These are phyloP conservation scores for Globisporangium emineosum DNA, from an alignment of 352 stramenopile genomes.

Conservation along the genomic window DNA sequence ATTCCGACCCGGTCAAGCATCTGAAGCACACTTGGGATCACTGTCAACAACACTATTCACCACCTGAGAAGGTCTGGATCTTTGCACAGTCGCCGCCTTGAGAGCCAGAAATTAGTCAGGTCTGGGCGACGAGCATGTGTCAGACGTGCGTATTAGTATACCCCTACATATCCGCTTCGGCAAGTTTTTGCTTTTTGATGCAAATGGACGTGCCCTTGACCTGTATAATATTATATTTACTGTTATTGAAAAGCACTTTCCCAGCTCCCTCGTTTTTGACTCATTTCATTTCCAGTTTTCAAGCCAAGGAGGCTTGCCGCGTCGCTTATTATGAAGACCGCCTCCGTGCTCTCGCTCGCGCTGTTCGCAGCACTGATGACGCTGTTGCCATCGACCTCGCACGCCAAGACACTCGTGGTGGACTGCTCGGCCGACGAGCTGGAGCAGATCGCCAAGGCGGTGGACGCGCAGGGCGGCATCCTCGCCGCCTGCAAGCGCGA, in stretches of 20 bases:
- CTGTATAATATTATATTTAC: not conserved
- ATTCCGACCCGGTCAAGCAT: no score
- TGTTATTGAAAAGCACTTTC: no score
- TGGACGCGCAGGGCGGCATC: constrained; percentile 14
- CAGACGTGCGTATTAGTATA: no score
- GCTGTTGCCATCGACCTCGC: not conserved
- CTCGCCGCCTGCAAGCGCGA: constrained; percentile 27
- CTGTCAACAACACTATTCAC: no score
- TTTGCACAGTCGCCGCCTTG: no score
- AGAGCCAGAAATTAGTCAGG: no score
- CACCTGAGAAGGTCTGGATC: no score
- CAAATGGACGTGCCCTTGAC: no score
- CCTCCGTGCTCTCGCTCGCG: constrained; percentile 1
- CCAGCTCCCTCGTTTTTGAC: not conserved
- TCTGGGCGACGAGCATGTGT: no score
- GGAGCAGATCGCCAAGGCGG: constrained; percentile 11
- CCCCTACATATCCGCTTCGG: no score
- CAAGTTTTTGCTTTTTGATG: no score
- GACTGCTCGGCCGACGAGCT: constrained; percentile 18
- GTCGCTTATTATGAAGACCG: constrained; percentile 3
- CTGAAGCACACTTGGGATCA: no score
- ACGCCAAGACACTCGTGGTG: not conserved
- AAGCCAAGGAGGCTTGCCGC: not conserved
- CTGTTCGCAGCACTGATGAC: not conserved
- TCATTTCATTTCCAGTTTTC: not conserved